Conservation (phyloP, 345 rosid species). For the Erucastrum elatum region DNA sequence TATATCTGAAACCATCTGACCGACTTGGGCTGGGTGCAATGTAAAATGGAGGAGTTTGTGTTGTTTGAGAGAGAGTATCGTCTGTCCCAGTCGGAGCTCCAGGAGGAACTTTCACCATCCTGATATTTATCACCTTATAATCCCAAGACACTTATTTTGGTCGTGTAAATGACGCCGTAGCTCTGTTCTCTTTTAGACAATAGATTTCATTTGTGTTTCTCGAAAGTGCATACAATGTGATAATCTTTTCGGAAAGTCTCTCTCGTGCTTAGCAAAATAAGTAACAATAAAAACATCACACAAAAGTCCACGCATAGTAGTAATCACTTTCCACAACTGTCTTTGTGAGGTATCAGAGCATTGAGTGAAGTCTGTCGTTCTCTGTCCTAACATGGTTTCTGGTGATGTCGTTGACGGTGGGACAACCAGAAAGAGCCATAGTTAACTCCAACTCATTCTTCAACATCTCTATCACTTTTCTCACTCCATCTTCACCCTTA, state of each 20-base stretch:
- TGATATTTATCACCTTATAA: conserved; percentile 26
- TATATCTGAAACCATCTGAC: conserved; percentile 11
- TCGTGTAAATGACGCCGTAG: conserved; percentile 10
- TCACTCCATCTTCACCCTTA: conserved; percentile 71
- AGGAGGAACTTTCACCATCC: conserved; percentile 50
- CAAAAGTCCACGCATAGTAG: background rate
- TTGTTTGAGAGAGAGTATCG: conserved; percentile 82
- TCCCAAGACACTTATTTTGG: conserved; percentile 6
- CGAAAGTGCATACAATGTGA: conserved; percentile 16
- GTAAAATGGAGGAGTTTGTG: conserved; percentile 68
- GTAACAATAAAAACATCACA: background rate
- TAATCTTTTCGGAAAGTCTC: background rate
- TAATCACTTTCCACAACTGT: background rate
- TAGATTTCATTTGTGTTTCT: background rate
- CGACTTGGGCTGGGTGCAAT: conserved; percentile 20
- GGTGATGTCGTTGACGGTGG: conserved; percentile 53
- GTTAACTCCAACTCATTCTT: conserved; percentile 73
- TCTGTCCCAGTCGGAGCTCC: conserved; percentile 66
- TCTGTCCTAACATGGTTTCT: conserved; percentile 59
- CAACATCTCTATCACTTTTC: conserved; percentile 63
- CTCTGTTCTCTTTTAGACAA: background rate
- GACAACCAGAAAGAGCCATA: conserved; percentile 83
- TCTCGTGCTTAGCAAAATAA: no score
- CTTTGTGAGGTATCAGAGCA: conserved; percentile 42
- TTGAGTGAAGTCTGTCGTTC: conserved; percentile 48